Evolutionary conservation across 2,329 filamentous ascomycete species (phyloP).

Genomic region (Fusarium chuoi): DNA sequence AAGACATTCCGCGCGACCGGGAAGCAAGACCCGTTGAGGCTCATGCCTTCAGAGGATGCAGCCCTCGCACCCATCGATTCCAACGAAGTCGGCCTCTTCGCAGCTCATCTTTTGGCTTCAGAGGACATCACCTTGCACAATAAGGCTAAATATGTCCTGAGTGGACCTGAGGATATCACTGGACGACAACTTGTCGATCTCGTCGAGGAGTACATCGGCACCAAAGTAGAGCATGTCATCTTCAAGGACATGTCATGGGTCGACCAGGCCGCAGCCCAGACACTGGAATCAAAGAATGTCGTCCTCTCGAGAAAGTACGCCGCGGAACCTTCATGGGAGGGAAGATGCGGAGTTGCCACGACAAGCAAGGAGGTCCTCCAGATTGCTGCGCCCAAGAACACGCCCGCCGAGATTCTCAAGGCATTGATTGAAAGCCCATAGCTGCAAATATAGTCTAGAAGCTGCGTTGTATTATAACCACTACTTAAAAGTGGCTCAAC

Average conservation of each 20-base stretch:
- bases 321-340: neutral
- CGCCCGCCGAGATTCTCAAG: neutral
- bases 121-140: accelerated
- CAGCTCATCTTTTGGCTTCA: accelerated
- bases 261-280: neutral
- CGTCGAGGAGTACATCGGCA: neutral
- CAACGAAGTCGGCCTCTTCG: neutral
- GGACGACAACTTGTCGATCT: neutral
- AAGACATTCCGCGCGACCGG: neutral
- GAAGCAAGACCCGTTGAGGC: neutral
- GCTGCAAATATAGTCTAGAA: too few species aligned
- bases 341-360: neutral
- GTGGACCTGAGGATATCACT: neutral
- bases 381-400: neutral
- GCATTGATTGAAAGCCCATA: too few species aligned
- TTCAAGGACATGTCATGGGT: neutral
- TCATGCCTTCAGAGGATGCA: neutral
- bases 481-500: neutral
- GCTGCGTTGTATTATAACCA: accelerated
- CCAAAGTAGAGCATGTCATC: neutral
- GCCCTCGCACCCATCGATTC: neutral
- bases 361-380: neutral
- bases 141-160: neutral
- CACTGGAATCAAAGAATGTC: neutral
- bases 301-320: neutral